Percentiles rank a stretch among this genome's conserved stretches.
Evolutionary conservation across 805 yeast species (phyloP).

Genomic region (Yamadazyma tumulicola): DNA sequence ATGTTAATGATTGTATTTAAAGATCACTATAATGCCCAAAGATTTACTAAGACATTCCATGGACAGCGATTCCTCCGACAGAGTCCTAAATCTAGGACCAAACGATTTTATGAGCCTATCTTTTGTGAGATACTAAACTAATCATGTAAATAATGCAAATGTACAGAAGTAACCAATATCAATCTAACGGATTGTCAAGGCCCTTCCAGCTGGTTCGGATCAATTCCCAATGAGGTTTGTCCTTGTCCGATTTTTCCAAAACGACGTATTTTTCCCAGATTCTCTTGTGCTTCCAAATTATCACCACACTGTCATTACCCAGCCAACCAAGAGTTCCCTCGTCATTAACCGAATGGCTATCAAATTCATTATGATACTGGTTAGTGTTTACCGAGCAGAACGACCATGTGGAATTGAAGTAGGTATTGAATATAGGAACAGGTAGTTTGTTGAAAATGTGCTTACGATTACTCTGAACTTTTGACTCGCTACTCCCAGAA

Average conservation of each 20-base stretch:
- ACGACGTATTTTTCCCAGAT: conserved; percentile 87
- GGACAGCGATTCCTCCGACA: conserved; percentile 41
- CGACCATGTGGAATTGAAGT: conserved; percentile 85
- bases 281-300: conserved; percentile 70
- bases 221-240: conserved; percentile 17
- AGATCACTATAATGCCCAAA: conserved; percentile 40
- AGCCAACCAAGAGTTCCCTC: conserved; percentile 62
- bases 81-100: conserved; percentile 20
- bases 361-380: conserved; percentile 29
- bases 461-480: conserved; percentile 44
- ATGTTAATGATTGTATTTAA: conserved; percentile 42
- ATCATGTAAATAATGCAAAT: conserved; percentile 3
- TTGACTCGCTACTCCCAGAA: conserved; percentile 1
- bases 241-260: conserved; percentile 40
- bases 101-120: conserved; percentile 31
- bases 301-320: conserved; percentile 65
- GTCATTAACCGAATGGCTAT: conserved; percentile 17
- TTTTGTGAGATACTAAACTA: conserved; percentile 28
- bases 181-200: conserved; percentile 14
- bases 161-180: neutral
- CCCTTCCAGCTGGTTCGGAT: conserved; percentile 25
- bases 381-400: conserved; percentile 68
- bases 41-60: conserved; percentile 53
- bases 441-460: conserved; percentile 67
- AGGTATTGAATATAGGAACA: conserved; percentile 50